Evolutionary conservation across 2,329 filamentous ascomycete species (phyloP), one percentile per base, ranked within the genome.

Genomic region (Apiospora malaysiana): DNA sequence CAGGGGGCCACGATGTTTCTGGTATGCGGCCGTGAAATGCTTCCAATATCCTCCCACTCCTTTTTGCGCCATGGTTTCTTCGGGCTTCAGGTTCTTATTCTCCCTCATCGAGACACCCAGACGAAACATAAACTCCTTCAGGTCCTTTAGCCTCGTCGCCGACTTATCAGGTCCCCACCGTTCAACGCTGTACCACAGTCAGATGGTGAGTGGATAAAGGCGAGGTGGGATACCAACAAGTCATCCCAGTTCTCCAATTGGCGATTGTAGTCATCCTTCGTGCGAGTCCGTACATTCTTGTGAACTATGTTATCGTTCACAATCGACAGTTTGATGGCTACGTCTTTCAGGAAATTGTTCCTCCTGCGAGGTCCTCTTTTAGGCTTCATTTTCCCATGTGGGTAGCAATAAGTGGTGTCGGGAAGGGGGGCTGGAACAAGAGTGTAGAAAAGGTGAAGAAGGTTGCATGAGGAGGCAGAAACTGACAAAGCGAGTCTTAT

Each of bases 31-130:
- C 21, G 67, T 71, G 12, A 71, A 71, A 25, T 69, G 56, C 23
- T 71, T 71, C 56, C n/a, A 71, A 37, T 71, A 71, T 23, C 51
- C 25, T 51, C 49, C 51, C 16, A 71, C 1, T n/a, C 67, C 56
- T 40, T 1, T 37, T 59, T 37, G 23, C 37, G n/a, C 25, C 2
- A 56, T 37, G 1, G 25, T 65, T 2, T 65, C 59, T 16, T 37
- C 59, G 32, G 51, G 10, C 59, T 37, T 42, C 59, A 65, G 1
- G 2, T 12, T 6, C 46, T 49, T 49, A 1, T 2, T 12, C 8
- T 23, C n/a, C 9, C n/a, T 49, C n/a, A 49, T 65, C n/a, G 27
- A 21, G 2, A 16, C 8, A 21, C 27, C 59, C 9, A 37, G 10
- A 42, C 59, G 59, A 42, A 37, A 18, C 18, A 65, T 65, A 14